Conservation (phyloP, 1,284 basidiomycete species). For the Afroboletus lepidellus region DNA sequence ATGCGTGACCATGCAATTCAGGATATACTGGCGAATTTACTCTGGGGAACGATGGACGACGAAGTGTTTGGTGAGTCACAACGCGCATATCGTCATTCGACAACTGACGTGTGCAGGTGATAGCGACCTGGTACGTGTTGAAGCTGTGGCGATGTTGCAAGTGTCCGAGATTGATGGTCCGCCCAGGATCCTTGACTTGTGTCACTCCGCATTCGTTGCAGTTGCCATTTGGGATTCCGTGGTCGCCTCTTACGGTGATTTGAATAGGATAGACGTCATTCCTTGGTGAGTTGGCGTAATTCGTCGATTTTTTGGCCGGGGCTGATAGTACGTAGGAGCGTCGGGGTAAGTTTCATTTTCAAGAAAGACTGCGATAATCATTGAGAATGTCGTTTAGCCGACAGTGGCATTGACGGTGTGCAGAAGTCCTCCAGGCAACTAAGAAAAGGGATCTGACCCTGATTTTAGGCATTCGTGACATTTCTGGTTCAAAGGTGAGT, state of each 20-base stretch:
- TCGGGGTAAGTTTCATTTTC: constrained; percentile 19
- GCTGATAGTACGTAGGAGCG: constrained; percentile 21
- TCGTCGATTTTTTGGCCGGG: no score
- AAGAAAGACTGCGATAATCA: background rate
- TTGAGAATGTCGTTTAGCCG: constrained; percentile 11
- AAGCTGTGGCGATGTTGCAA: background rate
- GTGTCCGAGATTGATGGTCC: background rate
- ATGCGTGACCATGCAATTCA: constrained; percentile 27
- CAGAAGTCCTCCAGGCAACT: background rate
- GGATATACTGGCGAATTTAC: constrained; percentile 24
- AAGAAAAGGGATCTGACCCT: constrained; percentile 1
- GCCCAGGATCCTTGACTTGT: constrained; percentile 22
- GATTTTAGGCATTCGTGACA: constrained; percentile 22
- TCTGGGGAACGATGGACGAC: constrained; percentile 17
- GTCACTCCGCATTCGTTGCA: constrained; percentile 22
- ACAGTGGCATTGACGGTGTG: constrained; percentile 23
- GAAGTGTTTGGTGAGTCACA: constrained; percentile 18
- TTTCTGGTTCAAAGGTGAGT: constrained; percentile 25
- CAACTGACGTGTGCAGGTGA: constrained; percentile 14
- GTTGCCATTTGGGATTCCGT: constrained; percentile 26
- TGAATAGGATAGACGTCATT: constrained; percentile 10
- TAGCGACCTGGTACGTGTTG: constrained; percentile 18
- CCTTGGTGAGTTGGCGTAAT: constrained; percentile 21
- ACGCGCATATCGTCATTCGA: no score
- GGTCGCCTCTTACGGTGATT: constrained; percentile 19